Conservation (phyloP, 768 basidiomycete genomes). For the Collybia mongolica region DNA sequence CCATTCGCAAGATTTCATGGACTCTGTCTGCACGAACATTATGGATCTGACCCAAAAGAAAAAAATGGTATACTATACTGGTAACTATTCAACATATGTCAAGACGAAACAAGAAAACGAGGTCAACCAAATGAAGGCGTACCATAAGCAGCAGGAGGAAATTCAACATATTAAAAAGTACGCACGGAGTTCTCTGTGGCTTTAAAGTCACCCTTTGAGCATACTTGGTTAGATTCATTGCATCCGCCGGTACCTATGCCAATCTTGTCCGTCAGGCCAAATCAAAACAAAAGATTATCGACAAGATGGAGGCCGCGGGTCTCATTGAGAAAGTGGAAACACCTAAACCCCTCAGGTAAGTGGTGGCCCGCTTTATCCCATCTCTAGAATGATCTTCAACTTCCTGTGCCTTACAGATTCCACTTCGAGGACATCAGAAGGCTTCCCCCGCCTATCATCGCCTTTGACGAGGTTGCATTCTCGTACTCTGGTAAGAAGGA, state of each 20-base stretch:
- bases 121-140: conserved; percentile 99
- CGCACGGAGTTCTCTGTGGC: conserved; percentile 16
- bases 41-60: conserved; percentile 94
- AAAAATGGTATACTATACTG: conserved; percentile 91
- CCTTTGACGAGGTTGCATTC: conserved; percentile 94
- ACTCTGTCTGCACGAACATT: conserved; percentile 94
- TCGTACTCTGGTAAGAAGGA: conserved; percentile 88
- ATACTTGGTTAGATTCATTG: conserved; percentile 73
- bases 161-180: conserved; percentile 98
- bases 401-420: conserved; percentile 44
- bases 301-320: conserved; percentile 99
- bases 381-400: background rate
- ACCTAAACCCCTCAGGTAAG: conserved; percentile 58
- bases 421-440: conserved; percentile 95
- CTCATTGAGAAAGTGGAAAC: conserved; percentile 89
- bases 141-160: conserved; percentile 97
- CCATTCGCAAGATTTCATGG: conserved; percentile 99
- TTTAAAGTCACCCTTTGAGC: background rate
- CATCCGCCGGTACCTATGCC: conserved; percentile 99
- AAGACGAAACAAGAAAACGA: conserved; percentile 97
- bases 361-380: background rate
- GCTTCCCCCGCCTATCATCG: conserved; percentile 96
- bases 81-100: conserved; percentile 97
- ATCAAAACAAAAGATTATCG: conserved; percentile 99
- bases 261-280: conserved; percentile 99